Evolutionary conservation across 78 protist species (phyloP), one percentile per base, ranked within the genome.

Genomic region (Anaeramoeba flamelloides): DNA sequence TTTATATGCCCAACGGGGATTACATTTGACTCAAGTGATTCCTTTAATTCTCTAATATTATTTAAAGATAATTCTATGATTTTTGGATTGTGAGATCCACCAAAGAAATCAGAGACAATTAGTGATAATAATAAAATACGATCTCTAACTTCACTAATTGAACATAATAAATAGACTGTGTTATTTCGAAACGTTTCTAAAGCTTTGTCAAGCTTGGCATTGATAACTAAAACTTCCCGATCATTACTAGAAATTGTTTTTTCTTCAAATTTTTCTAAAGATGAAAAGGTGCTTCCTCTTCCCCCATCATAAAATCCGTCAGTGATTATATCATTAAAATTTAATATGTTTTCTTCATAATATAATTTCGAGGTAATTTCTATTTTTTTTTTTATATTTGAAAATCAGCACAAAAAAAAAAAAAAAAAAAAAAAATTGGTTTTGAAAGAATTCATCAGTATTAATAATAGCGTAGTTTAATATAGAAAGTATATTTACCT

Each of bases 121-220:
- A 53, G 17, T 26, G 69, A 53, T 53, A 53, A 53, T 26, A 53
- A 17, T 53, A 53, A 53, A 53, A 53, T 17, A 53, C 69, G 69
- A 53, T 8, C 17, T 53, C 69, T 53, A 26, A 17, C 69, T 26
- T 53, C 69, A 53, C 34, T 8, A 26, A 53, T 53, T 26, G 34
- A 26, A 26, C 17, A 26, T 53, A 53, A 53, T 53, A 17, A 26
- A 26, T 8, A 53, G 17, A 53, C 69, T 53, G 69, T 53, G 17
- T 53, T 53, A 53, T 53, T 53, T 53, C 69, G 69, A 53, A 53
- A 53, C 8, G 69, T 53, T 53, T 53, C 69, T 53, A 53, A 53
- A 53, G 69, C 34, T 53, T 53, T 53, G 17, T 53, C 69, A 8
- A 53, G 34, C 8, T 53, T 53, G 17, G 17, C 17, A 53, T 53